Evolutionary conservation across 805 yeast genomes (phyloP).

Genomic region (Candida taoyuanica): DNA sequence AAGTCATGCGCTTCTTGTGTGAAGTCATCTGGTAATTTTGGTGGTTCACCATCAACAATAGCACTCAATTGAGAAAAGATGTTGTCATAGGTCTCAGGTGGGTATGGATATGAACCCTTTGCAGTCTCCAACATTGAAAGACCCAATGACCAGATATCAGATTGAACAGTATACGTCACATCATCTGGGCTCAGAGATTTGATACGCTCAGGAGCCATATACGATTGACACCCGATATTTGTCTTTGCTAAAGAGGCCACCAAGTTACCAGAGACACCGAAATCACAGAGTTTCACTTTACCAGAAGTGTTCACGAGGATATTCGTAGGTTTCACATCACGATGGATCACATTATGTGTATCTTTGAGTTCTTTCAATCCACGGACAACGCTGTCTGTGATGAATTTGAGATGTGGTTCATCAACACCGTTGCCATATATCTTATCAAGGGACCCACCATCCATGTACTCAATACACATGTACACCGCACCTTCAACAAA

Average conservation of each 20-base stretch:
- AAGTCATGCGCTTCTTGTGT: conserved; percentile 78
- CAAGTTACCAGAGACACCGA: conserved; percentile 92
- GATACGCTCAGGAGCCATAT: conserved; percentile 98
- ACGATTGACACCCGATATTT: conserved; percentile 95
- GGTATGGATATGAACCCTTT: conserved; percentile 91
- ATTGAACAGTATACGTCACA: conserved; percentile 82
- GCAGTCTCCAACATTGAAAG: conserved; percentile 83
- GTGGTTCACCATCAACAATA: conserved; percentile 94
- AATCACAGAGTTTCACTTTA: conserved; percentile 88
- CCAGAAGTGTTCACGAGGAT: conserved; percentile 79
- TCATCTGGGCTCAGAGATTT: conserved; percentile 69
- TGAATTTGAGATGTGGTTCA: conserved; percentile 75
- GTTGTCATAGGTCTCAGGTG: conserved; percentile 86
- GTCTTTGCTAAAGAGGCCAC: conserved; percentile 95
- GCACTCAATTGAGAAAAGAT: conserved; percentile 92
- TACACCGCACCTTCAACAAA: conserved; percentile 97
- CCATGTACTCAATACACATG: conserved; percentile 98
- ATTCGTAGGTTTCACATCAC: conserved; percentile 97
- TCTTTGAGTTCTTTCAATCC: conserved; percentile 87
- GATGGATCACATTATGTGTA: conserved; percentile 84
- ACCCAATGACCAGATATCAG: conserved; percentile 95
- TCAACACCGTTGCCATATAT: conserved; percentile 70
- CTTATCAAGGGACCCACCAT: conserved; percentile 90
- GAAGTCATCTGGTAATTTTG: conserved; percentile 63
- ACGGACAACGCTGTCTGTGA: conserved; percentile 71